Evolutionary conservation across 2,329 filamentous ascomycete species (phyloP).

Genomic region (Colletotrichum graminicola): DNA sequence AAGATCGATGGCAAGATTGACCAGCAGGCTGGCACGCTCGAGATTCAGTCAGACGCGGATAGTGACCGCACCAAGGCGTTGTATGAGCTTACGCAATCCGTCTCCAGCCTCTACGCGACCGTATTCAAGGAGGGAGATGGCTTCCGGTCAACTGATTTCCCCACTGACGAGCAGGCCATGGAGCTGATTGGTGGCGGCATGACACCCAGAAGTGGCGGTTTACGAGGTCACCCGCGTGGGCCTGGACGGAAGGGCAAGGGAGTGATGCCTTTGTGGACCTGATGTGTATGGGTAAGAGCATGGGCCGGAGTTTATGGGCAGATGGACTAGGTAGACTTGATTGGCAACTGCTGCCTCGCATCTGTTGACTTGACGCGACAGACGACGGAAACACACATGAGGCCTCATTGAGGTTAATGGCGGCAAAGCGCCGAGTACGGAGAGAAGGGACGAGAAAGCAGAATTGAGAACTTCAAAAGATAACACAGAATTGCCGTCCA

Average conservation of each 20-base stretch:
- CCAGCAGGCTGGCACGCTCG: constrained; percentile 85
- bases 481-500: constrained; percentile 21
- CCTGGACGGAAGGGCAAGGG: constrained; percentile 38
- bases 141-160: constrained; percentile 57
- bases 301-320: neutral
- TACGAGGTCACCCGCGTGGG: constrained; percentile 28
- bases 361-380: constrained; percentile 4
- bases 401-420: neutral
- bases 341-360: neutral
- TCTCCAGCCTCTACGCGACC: constrained; percentile 76
- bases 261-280: constrained; percentile 35
- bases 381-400: neutral
- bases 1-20: constrained; percentile 91
- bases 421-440: neutral
- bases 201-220: constrained; percentile 40
- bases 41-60: constrained; percentile 82
- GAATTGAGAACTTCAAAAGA: constrained; percentile 11
- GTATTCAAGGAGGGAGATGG: constrained; percentile 85
- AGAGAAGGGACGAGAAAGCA: constrained; percentile 16
- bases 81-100: constrained; percentile 76
- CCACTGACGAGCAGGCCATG: constrained; percentile 48
- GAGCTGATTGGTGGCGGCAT: constrained; percentile 46
- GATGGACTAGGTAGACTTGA: neutral
- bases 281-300: neutral
- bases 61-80: constrained; percentile 80